Evolutionary conservation across 345 rosid genomes (phyloP).

Genomic region (Linum usitatissimum): DNA sequence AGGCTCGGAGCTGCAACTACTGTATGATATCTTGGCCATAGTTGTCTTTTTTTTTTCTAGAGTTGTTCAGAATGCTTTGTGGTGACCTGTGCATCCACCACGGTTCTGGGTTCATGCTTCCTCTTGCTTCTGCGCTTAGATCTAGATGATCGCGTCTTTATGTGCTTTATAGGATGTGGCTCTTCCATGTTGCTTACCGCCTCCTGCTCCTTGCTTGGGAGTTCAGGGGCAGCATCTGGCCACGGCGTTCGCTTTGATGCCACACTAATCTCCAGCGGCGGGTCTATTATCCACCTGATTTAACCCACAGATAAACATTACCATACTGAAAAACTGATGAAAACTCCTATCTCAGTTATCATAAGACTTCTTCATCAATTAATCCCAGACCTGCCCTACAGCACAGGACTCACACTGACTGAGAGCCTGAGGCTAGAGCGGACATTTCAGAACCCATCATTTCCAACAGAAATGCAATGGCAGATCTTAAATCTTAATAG

Average conservation of each 20-base stretch:
- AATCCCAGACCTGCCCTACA: too few species aligned
- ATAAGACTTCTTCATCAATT: too few species aligned
- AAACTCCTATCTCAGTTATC: too few species aligned
- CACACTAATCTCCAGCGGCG: slow-evolving; percentile 75
- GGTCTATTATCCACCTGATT: slow-evolving; percentile 84
- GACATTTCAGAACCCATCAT: too few species aligned
- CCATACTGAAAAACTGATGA: background rate
- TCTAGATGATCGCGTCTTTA: slow-evolving; percentile 46
- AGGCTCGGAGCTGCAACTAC: too few species aligned
- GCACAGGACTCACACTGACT: too few species aligned
- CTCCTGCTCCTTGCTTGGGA: slow-evolving; percentile 35
- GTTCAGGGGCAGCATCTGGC: slow-evolving; percentile 96
- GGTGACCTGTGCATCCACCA: too few species aligned
- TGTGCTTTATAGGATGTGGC: slow-evolving; percentile 34
- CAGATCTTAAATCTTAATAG: too few species aligned
- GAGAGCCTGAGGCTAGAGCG: too few species aligned
- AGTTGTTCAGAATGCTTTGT: slow-evolving; percentile 42
- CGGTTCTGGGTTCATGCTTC: slow-evolving; percentile 48
- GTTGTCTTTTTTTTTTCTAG: slow-evolving; percentile 10
- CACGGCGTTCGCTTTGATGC: slow-evolving; percentile 83
- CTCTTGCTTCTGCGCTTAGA: slow-evolving; percentile 64
- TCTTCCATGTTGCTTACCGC: slow-evolving; percentile 27
- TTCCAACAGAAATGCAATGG: too few species aligned
- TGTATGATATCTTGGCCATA: too few species aligned
- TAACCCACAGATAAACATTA: background rate